Evolutionary conservation across 2,329 filamentous ascomycete genomes (phyloP).

Genomic region (Pleomassaria siparia): DNA sequence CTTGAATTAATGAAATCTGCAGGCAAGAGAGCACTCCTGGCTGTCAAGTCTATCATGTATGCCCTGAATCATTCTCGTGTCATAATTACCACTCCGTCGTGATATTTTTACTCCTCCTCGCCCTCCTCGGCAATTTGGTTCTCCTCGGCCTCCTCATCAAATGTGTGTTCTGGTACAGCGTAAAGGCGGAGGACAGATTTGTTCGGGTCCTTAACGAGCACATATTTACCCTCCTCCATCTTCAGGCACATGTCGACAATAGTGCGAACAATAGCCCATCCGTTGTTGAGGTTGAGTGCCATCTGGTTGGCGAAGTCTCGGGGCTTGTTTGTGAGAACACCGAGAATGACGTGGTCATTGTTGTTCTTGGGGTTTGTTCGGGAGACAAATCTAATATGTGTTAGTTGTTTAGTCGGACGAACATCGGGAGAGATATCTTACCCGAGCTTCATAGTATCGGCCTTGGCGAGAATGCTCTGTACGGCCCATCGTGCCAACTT

Average conservation of each 20-base stretch:
- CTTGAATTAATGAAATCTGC: neutral
- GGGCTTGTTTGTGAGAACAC: constrained; percentile 96
- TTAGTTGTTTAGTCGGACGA: constrained; percentile 27
- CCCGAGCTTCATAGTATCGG: constrained; percentile 99
- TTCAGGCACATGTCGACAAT: constrained; percentile 92
- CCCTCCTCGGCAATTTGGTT: constrained; percentile 58
- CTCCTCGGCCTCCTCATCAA: constrained; percentile 87
- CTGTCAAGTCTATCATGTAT: neutral
- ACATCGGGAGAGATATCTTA: constrained; percentile 49
- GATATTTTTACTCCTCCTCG: constrained; percentile 53
- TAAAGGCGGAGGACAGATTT: constrained; percentile 93
- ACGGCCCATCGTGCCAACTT: constrained; percentile 98
- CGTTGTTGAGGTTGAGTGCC: constrained; percentile 95
- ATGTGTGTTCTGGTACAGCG: constrained; percentile 81
- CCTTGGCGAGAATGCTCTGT: constrained; percentile 93
- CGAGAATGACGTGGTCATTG: constrained; percentile 91
- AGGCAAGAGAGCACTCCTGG: neutral
- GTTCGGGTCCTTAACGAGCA: constrained; percentile 87
- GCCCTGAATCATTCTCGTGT: neutral
- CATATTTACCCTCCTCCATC: constrained; percentile 77
- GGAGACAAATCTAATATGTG: constrained; percentile 76
- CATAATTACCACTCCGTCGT: neutral
- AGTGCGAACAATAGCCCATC: constrained; percentile 98
- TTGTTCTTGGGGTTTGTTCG: constrained; percentile 89
- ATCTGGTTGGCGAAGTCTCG: constrained; percentile 96